These are phyloP conservation scores for Phytophthora ohioensis DNA, from an alignment of 352 stramenopile genomes.

Conservation along the genomic window DNA sequence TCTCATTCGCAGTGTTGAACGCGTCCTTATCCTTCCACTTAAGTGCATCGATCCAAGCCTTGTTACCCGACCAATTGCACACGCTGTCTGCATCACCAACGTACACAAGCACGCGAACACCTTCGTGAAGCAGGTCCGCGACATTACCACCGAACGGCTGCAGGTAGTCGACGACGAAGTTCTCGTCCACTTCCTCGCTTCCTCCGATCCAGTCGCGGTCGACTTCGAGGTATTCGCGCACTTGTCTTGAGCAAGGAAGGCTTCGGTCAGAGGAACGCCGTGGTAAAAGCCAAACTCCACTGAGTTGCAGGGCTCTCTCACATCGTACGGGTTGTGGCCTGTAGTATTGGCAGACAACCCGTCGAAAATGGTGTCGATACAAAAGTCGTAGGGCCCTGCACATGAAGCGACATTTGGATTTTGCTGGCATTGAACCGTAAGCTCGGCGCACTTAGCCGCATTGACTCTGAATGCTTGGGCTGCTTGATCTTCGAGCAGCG, in stretches of 20 bases:
- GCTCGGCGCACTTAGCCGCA: constrained; percentile 35
- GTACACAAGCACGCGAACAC: constrained; percentile 93
- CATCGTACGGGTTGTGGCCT: constrained; percentile 60
- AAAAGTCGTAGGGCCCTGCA: constrained; percentile 39
- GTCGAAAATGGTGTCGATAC: constrained; percentile 36
- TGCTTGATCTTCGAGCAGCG: constrained; percentile 46
- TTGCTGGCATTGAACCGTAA: constrained; percentile 36
- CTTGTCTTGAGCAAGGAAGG: constrained; percentile 57
- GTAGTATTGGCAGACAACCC: constrained; percentile 33
- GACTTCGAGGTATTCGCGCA: constrained; percentile 37
- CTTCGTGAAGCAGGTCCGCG: constrained; percentile 75
- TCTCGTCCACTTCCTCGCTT: constrained; percentile 87
- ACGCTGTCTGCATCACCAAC: constrained; percentile 96
- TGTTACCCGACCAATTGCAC: constrained; percentile 96
- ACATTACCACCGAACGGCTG: constrained; percentile 81
- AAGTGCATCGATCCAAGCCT: constrained; percentile 92
- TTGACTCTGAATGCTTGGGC: constrained; percentile 39
- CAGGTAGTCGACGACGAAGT: constrained; percentile 88
- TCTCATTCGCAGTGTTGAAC: constrained; percentile 70
- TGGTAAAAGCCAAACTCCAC: constrained; percentile 45
- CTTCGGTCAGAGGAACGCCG: constrained; percentile 44
- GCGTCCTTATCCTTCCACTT: constrained; percentile 88
- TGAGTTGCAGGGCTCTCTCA: constrained; percentile 50
- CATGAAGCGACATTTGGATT: constrained; percentile 34
- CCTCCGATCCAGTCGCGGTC: constrained; percentile 41